Evolutionary conservation across 805 yeast genomes (phyloP), one percentile per base, ranked within the genome.

Genomic region (Sungouiella blattae): DNA sequence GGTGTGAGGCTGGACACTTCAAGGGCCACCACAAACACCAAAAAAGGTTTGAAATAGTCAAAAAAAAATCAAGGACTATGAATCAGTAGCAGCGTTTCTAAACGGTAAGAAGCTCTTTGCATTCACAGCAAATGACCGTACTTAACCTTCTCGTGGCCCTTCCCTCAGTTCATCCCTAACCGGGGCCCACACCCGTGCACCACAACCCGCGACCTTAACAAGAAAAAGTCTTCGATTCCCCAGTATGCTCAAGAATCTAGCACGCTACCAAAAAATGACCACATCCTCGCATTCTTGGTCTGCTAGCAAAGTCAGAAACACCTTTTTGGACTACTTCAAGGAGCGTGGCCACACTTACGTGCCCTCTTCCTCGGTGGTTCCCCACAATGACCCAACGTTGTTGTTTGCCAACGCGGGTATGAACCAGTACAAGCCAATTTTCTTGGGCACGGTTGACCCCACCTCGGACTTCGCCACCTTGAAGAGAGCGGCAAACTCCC

Each of bases 371-470:
- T 86, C 96, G 0, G 98, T 91, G 18, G 82, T 93, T 41, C 99
- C 99, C 35, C 95, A 83, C 60, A 97, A 93, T 67, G 99, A 93
- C 60, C 98, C 99, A 34, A 91, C 98, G 17, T 74, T 93, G 43
- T 71, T 93, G 44, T 93, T 93, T 58, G 95, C 98, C 57, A 93
- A 93, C 60, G 99, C 99, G 40, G 98, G 98, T 66, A 93, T 93
- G 99, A 93, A 93, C 69, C 99, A 93, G 71, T 93, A 89, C 67
- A 93, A 93, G 65, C 96, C 98, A 11, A 93, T 93, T 50, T 93
- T 93, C 62, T 71, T 89, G 55, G 99, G 99, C 36, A 89, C 97
- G 7, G 97, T 88, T 30, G 98, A 93, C 52, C 99, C 99, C 21
- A 71, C 91, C 15, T 81, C 93, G 28, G 93, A 88, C 32, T 84